Base-by-base conservation (phyloP, 495 filamentous ascomycete species). In the Penicillium atrosanguineum region DNA sequence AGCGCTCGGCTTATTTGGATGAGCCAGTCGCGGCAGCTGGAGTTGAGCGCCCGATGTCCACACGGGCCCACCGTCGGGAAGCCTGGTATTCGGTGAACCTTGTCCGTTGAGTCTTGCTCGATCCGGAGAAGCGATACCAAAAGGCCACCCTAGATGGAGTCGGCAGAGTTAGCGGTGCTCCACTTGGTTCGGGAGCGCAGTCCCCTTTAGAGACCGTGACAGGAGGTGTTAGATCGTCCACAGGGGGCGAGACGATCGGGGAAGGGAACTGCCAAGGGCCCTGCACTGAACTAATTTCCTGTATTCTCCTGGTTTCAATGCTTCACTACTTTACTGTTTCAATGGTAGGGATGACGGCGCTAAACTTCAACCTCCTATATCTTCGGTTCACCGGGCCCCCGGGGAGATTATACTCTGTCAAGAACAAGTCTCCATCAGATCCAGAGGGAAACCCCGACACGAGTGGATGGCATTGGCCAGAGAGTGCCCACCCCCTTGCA, bases 81-180 rank as follows among this genome's bases (percentile, higher is more conserved):
- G 44, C 52, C 48, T 53, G 53, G 58, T 53, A 61, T 56, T 57
- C 57, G 53, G 39, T 50, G 52, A 61, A 57, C 59, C 59, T 61
- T 55, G 57, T 61, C 26, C 18, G 23, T 45, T 45, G 34, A 6
- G 31, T 29, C 31, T 53, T 26, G 14, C 46, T 57, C 44, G 54
- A 57, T 47, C 44, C 44, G 44, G 41, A 39, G 31, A 48, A 40
- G 42, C 53, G 53, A 31, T 56, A 14, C 31, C 31, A 34, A 56
- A 56, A 48, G 44, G 18, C 44, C 19, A 23, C 41, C 29, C 52
- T 52, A 29, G 34, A 53, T 39, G 44, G 29, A 53, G 49, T 61
- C 58, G 58, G 58, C 58, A 61, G 54, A 54, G 46, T 51, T 57
- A 52, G 58, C 53, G 45, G 58, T 54, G 26, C 39, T 26, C 58